A percentile compares a stretch with the other conserved stretches of the same genome.
phyloP scores from a whole-genome alignment of 305 asterid species.

The Rubia balearica region DNA sequence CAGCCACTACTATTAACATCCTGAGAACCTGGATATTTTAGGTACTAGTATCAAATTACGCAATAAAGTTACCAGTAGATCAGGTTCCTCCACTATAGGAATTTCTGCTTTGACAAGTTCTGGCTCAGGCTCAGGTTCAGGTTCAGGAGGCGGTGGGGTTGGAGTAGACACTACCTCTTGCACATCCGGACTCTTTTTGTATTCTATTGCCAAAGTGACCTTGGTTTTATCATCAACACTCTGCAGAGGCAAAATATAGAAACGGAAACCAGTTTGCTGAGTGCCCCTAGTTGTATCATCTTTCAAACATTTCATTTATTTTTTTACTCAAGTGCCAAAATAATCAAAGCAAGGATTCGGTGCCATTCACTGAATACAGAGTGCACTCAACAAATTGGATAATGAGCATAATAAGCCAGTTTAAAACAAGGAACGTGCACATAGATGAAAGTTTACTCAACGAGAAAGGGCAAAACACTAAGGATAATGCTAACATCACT shows the following conservation, averaged over 20 bases:
- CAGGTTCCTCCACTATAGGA: conserved; percentile 54
- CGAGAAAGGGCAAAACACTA: not conserved
- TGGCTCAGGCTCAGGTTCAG: conserved; percentile 41
- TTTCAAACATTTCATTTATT: not conserved
- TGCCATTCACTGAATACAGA: not conserved
- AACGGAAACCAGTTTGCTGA: not conserved
- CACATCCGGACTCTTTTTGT: conserved; percentile 54
- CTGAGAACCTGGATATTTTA: conserved; percentile 5
- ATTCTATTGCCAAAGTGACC: conserved; percentile 67
- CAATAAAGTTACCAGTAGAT: conserved; percentile 52
- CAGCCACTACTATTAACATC: conserved; percentile 6
- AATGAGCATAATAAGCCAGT: not conserved
- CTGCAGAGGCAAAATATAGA: conserved; percentile 9
- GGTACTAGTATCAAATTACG: not conserved
- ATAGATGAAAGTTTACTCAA: not conserved
- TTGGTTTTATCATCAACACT: conserved; percentile 58
- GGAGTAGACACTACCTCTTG: conserved; percentile 48
- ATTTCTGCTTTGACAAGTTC: conserved; percentile 55
- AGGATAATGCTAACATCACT: not conserved
- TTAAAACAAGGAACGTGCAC: not conserved
- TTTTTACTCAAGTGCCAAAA: not conserved
- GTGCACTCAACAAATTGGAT: not conserved
- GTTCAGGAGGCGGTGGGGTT: conserved; percentile 44
- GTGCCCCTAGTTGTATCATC: not conserved
- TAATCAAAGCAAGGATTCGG: not conserved